Evolutionary conservation across 176 grass and related monocot species (phyloP), one percentile per base, ranked within the genome.

Genomic region (Oryza meridionalis): DNA sequence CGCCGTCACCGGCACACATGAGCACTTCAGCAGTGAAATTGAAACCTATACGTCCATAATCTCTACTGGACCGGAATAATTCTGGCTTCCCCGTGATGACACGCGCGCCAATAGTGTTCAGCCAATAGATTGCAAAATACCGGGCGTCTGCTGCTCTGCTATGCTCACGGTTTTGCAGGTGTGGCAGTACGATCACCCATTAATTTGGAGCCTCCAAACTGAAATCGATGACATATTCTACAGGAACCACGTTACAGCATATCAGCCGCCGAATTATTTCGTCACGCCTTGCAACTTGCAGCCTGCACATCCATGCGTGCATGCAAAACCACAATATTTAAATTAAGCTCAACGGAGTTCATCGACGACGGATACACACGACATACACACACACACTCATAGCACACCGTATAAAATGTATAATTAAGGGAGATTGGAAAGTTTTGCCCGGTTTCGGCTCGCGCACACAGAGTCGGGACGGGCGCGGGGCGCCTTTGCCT

Each of bases 1-100:
- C 82, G 51, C 77, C 87, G 17, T 89, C 71, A 68, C 14, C 31
- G 29, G 7, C 82, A 77, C 82, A 77, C 82, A 85, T 70, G 70
- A 42, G 1, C 58, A 58, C 17, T 58, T 21, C 6, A 62, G 58
- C 21, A 24, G 58, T 53, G 50, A 53, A 53, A 49, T 13, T 19
- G 50, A 53, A 53, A 49, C 46, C 13, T 49, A 4, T 49, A 40
- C 7, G 38, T 40, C 38, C 38, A 40, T 40, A 40, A 40, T 40
- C 38, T 40, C 7, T 37, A 37, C 35, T 6, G 35, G 33, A 4
- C 37, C 37, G 37, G 37, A 38, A 38, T 38, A 38, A 38, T 17
- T 53, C 50, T 13, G 16, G 15, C 50, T 17, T 53, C 50, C 16
- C 50, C 55, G 55, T 61, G 21, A 31, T 35, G 33, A 62, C 58